Evolutionary conservation across 1,139 yeast genomes (phyloP), one percentile per base, ranked within the genome.

Genomic region (Zygosaccharomyces pseudobailii): DNA sequence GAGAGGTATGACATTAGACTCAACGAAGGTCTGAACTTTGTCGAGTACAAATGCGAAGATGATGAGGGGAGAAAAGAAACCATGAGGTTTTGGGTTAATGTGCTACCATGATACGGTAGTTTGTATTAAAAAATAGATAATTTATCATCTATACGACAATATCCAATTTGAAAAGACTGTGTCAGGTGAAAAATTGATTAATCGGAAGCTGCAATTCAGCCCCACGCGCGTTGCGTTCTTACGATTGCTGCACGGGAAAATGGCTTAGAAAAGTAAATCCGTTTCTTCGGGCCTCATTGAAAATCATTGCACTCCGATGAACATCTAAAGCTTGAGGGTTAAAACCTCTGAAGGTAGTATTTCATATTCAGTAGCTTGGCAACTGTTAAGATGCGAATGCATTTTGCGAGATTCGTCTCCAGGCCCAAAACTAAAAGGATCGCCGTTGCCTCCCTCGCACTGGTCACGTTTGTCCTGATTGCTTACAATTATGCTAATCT

Each of bases 11-110:
- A 62, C 36, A 45, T 64, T 4, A 58, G 59, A 21, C 50, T 64
- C 28, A 42, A 50, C 25, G 68, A 64, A 45, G 68, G 68, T 10
- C 45, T 62, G 17, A 64, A 64, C 43, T 48, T 37, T 10, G 35
- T 63, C 17, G 63, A 61, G 25, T 56, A 58, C 34, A 56, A 46
- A 38, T 59, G 65, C 37, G 50, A 51, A 31, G 52, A 53, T 40
- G 36, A 44, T 19, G 46, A 34, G n/a, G 50, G 50, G 27, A 42
- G 34, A 19, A 42, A 36, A 6, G 68, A 64, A 47, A 33, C 36
- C 3, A 52, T 62, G 51, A 58, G 57, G 40, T 55, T 63, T 38
- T 64, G 67, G 66, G 53, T 63, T n/a, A 62, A 58, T 42, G 62
- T 63, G 6, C 50, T 60, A 20, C 66, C 68, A 38, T 64, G 47